Percentiles rank a stretch among this genome's conserved stretches.
Evolutionary conservation across 2,329 filamentous ascomycete genomes (phyloP).

Genomic region (Aspergillus neotritici): DNA sequence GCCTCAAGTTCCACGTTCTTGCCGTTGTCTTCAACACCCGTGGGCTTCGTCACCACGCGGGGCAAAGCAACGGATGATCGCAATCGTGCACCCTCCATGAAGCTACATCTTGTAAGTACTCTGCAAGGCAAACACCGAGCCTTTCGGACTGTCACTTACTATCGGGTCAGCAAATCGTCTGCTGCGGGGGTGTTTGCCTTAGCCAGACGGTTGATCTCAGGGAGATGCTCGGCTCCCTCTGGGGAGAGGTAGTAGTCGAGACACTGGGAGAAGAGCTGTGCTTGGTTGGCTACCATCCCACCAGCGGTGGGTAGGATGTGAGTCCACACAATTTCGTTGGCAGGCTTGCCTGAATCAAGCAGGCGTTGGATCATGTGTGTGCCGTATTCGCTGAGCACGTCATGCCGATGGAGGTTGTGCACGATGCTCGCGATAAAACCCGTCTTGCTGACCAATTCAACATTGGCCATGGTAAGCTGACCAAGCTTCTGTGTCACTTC

Average conservation of each 20-base stretch:
- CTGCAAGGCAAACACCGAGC: background rate
- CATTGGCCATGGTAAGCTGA: constrained; percentile 46
- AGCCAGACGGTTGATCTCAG: constrained; percentile 46
- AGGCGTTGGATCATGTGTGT: constrained; percentile 52
- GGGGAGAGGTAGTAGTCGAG: constrained; percentile 53
- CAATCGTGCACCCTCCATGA: constrained; percentile 38
- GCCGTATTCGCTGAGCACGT: constrained; percentile 49
- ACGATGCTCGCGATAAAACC: constrained; percentile 41
- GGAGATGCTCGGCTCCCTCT: constrained; percentile 45
- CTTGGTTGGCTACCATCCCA: constrained; percentile 53
- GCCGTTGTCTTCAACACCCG: constrained; percentile 31
- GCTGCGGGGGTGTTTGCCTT: constrained; percentile 40
- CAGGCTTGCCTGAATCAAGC: constrained; percentile 41
- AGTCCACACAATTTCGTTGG: constrained; percentile 51
- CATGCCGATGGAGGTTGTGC: constrained; percentile 34
- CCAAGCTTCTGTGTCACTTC: constrained; percentile 46
- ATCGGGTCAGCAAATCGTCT: constrained; percentile 48
- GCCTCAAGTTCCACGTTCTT: constrained; percentile 29
- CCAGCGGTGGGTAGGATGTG: constrained; percentile 55
- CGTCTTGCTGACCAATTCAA: constrained; percentile 40
- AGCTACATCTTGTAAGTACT: constrained; percentile 19
- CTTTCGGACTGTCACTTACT: constrained; percentile 30
- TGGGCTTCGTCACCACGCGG: constrained; percentile 29
- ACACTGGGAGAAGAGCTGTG: constrained; percentile 53
- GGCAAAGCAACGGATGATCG: constrained; percentile 35